phyloP scores from a whole-genome alignment of 2,329 filamentous ascomycete species.

The Aspergillus transmontanensis region DNA sequence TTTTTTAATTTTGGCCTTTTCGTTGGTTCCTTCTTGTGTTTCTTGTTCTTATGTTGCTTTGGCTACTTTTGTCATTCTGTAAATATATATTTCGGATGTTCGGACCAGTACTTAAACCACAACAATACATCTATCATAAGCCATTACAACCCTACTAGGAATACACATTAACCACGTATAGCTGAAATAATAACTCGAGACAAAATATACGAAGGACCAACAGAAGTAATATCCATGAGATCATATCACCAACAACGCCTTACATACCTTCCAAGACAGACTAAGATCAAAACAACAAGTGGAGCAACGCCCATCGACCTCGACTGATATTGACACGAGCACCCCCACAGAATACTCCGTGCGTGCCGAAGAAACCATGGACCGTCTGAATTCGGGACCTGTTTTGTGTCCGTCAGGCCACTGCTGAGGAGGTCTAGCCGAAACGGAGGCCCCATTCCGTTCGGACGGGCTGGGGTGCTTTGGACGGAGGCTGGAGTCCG shows the following conservation, averaged over 20 bases:
- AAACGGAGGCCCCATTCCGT: neutral
- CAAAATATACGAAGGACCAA: too few relatives aligned
- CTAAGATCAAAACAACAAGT: neutral
- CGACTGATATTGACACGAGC: neutral
- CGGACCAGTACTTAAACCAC: too few relatives aligned
- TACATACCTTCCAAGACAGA: neutral
- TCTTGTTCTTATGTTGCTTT: too few relatives aligned
- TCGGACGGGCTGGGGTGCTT: neutral
- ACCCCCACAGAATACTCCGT: neutral
- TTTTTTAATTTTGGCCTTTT: too few relatives aligned
- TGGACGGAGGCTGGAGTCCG: neutral
- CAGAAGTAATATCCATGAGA: too few relatives aligned
- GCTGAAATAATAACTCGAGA: too few relatives aligned
- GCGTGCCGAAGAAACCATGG: neutral
- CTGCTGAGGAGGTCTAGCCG: neutral
- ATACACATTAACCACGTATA: too few relatives aligned
- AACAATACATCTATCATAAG: too few relatives aligned
- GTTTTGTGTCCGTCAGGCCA: neutral
- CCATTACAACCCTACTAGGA: too few relatives aligned
- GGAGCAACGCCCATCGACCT: neutral
- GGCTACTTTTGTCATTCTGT: too few relatives aligned
- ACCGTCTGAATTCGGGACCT: neutral
- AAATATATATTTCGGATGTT: too few relatives aligned
- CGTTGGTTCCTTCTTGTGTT: too few relatives aligned
- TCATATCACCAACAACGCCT: neutral